Conservation (phyloP, 2,329 filamentous ascomycete genomes). For the Chalaropsis ovoidea region DNA sequence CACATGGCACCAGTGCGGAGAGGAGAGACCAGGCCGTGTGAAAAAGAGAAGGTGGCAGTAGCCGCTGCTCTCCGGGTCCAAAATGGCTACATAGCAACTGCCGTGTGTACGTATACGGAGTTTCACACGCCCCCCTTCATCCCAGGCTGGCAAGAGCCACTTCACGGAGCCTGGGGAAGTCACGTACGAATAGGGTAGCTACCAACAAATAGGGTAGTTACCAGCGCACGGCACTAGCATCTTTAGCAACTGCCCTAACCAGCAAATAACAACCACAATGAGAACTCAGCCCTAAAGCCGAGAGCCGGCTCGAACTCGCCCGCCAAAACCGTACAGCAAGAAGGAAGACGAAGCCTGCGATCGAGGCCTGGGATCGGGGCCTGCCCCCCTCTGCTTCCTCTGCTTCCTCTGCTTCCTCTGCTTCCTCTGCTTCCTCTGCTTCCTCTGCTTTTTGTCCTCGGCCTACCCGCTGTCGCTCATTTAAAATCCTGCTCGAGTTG, state of each 20-base stretch:
- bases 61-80: neutral
- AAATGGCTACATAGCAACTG: neutral
- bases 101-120: neutral
- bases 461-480: neutral
- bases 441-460: neutral
- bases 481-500: neutral
- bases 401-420: no score
- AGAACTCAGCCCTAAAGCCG: neutral
- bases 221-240: neutral
- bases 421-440: neutral
- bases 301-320: neutral
- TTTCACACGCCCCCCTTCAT: neutral
- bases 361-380: neutral
- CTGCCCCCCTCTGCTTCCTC: no score
- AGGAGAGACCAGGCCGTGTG: neutral
- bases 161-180: neutral
- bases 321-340: no score
- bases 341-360: neutral
- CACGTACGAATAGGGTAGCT: neutral
- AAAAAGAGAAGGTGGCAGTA: neutral
- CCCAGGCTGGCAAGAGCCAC: neutral
- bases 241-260: neutral
- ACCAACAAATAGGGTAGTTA: neutral
- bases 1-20: neutral
- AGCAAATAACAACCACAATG: neutral